Evolutionary conservation across 371 early-diverging fungal species (phyloP), one percentile per base, ranked within the genome.

Genomic region (Mortierella sp.): DNA sequence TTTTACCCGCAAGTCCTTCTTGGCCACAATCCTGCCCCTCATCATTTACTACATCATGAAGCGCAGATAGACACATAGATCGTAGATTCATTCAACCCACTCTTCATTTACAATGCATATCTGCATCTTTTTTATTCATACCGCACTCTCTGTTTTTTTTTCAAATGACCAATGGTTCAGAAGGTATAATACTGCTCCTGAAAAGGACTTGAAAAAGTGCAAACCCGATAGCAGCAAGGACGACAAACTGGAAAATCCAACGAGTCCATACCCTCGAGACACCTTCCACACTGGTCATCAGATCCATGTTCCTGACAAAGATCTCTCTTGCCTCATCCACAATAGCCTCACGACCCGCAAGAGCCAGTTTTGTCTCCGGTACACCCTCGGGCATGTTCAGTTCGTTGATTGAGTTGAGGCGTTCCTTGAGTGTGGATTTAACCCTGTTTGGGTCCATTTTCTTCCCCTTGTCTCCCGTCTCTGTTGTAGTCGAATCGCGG

Each of bases 261-360:
- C 81, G 60, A 11, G 73, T 72, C 84, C 84, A 84, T 1, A 84
- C 81, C 28, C 58, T 65, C 45, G 81, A 74, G 8, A 84, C 65
- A 44, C 84, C 84, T 9, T 80, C 75, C 4, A 55, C 81, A 14
- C 73, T 76, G 2, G 80, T 77, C 63, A 84, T 80, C 24, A 84
- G 21, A 24, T 84, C 84, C 73, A 84, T 73, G 57, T 84, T 84
- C 63, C 84, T 58, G 19, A 58, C 73, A 80, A 84, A 84, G 38
- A 84, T 80, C 74, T 84, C 84, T 42, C 57, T 71, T 0, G 84
- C 81, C 54, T 84, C 84, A n/a, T 78, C 73, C 6, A 24, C 78
- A 68, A 84, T 78, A 21, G 78, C 78, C 4, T 72, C 55, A 21
- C 81, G 70, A 21, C 48, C 75, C 10, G 34, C 55, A 19, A 4